Conservation (phyloP, 2,329 filamentous ascomycete species). For the Cladobotryum protrusum region DNA sequence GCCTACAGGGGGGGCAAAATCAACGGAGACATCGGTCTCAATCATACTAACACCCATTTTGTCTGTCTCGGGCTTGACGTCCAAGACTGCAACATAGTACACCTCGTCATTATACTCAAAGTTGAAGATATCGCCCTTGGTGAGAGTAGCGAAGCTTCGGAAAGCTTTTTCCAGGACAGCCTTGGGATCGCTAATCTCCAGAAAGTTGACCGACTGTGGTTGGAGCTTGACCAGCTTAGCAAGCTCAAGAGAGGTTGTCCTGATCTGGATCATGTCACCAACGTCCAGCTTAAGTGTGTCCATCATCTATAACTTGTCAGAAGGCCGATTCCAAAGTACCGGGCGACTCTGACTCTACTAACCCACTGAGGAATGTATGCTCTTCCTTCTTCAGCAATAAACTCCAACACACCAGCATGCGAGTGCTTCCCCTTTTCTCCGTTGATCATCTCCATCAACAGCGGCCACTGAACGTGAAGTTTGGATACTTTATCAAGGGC, state of each 20-base stretch:
- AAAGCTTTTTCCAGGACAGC: constrained; percentile 96
- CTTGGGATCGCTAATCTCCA: constrained; percentile 95
- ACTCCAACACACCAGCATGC: constrained; percentile 93
- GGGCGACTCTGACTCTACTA: constrained; percentile 24
- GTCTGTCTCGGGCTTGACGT: constrained; percentile 79
- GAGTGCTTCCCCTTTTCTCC: constrained; percentile 73
- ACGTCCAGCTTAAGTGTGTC: constrained; percentile 81
- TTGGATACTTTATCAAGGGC: constrained; percentile 95
- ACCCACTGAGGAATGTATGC: constrained; percentile 96
- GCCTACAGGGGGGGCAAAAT: constrained; percentile 89
- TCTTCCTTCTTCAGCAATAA: constrained; percentile 94
- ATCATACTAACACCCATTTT: constrained; percentile 89
- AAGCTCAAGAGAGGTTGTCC: constrained; percentile 85
- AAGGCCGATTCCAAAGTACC: background rate
- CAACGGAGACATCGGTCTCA: constrained; percentile 93
- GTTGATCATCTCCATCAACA: constrained; percentile 94
- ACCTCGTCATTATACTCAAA: constrained; percentile 94
- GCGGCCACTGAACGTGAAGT: constrained; percentile 92
- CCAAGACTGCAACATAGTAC: constrained; percentile 88
- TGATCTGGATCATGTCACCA: constrained; percentile 90
- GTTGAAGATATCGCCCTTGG: constrained; percentile 89
- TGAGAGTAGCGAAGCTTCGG: constrained; percentile 89
- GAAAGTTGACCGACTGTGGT: constrained; percentile 85
- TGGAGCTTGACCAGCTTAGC: constrained; percentile 95
- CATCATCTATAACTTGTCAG: constrained; percentile 66